phyloP scores from a whole-genome alignment of 108 stramenopile genomes.

The Seminavis robusta region DNA sequence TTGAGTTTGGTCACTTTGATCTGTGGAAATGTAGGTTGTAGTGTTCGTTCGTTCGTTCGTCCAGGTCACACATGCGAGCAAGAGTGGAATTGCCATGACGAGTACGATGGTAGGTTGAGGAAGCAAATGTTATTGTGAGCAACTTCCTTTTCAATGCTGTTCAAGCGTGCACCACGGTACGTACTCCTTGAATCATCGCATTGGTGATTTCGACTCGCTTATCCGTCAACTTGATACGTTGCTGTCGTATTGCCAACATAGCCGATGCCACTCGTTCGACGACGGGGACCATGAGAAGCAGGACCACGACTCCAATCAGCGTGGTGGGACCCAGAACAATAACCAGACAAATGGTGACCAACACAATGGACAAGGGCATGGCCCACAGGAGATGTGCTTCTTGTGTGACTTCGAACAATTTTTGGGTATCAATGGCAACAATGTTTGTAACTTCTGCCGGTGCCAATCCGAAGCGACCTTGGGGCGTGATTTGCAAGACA shows the following conservation, averaged over 20 bases:
- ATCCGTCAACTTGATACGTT: conserved; percentile 68
- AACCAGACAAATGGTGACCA: conserved; percentile 68
- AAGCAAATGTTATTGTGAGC: no score
- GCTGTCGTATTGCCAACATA: conserved; percentile 61
- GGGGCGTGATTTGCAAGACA: conserved; percentile 52
- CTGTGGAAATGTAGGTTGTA: not conserved
- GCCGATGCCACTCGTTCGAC: conserved; percentile 45
- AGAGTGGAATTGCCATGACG: not conserved
- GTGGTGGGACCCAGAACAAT: conserved; percentile 65
- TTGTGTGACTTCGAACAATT: conserved; percentile 75
- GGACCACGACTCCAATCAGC: conserved; percentile 59
- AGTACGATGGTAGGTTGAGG: no score
- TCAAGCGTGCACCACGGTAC: conserved; percentile 9
- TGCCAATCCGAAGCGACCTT: conserved; percentile 56
- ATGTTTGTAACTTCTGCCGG: conserved; percentile 72
- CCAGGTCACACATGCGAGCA: not conserved
- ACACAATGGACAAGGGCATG: conserved; percentile 62
- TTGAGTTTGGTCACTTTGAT: conserved; percentile 84
- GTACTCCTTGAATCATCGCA: conserved; percentile 65
- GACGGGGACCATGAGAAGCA: conserved; percentile 69
- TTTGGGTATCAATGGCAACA: conserved; percentile 82
- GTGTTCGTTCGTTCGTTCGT: not conserved
- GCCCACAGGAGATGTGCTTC: conserved; percentile 89
- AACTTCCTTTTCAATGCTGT: not conserved
- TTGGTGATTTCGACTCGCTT: conserved; percentile 60